These are phyloP conservation scores for Forsythia suspensa DNA, from an alignment of 257 asterid species.

Conservation along the genomic window DNA sequence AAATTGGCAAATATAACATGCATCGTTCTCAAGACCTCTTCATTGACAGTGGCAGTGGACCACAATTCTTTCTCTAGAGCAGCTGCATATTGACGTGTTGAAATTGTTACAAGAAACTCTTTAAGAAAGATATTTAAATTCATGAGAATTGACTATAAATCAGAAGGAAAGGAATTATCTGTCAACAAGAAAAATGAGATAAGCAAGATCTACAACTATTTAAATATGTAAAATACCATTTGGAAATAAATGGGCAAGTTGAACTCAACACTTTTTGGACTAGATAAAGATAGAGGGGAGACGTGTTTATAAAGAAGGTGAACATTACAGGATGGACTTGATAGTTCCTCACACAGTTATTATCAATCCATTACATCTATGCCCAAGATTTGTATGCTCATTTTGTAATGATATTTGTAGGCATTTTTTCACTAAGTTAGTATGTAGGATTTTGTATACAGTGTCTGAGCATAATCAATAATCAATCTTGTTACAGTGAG, in stretches of 20 bases:
- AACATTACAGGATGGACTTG: conserved; percentile 7
- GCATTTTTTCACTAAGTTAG: not conserved
- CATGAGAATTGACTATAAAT: not conserved
- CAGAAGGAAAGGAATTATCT: not conserved
- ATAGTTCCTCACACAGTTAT: conserved; percentile 7
- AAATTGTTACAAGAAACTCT: conserved; percentile 17
- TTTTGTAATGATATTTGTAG: conserved; percentile 9
- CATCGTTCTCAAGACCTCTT: conserved; percentile 71
- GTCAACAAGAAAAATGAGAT: conserved; percentile 7
- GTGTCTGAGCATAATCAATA: not conserved
- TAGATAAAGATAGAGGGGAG: not conserved
- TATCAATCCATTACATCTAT: conserved; percentile 9
- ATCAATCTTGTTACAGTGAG: not conserved
- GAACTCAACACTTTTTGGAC: not conserved
- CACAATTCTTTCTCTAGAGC: conserved; percentile 73
- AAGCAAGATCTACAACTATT: not conserved
- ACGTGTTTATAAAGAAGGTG: not conserved
- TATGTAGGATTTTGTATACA: not conserved
- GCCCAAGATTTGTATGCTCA: conserved; percentile 11
- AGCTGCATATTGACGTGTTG: conserved; percentile 50
- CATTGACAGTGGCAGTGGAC: conserved; percentile 60
- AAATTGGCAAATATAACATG: conserved; percentile 71
- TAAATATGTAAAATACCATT: conserved; percentile 15
- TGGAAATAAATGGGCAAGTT: not conserved
- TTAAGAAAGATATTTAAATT: not conserved